Evolutionary conservation across 2,329 filamentous ascomycete species (phyloP).

Genomic region (Paraphoma chrysanthemicola): DNA sequence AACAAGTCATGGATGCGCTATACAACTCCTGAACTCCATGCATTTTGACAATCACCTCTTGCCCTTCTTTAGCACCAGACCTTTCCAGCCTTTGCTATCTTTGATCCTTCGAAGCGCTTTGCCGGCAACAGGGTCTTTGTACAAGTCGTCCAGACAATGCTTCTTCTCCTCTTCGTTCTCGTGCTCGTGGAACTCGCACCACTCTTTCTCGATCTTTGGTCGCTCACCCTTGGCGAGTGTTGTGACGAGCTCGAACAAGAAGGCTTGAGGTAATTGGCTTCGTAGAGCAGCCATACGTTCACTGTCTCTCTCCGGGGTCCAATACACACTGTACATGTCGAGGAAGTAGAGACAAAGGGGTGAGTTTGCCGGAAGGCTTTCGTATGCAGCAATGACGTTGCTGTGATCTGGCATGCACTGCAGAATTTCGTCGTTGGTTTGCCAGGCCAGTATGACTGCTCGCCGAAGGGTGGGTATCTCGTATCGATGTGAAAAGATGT

Average conservation of each 20-base stretch:
- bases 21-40: conserved; percentile 3
- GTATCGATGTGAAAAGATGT: conserved; percentile 43
- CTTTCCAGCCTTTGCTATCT: conserved; percentile 47
- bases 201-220: conserved; percentile 45
- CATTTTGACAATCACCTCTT: conserved; percentile 29
- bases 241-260: conserved; percentile 44
- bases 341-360: conserved; percentile 44
- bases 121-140: conserved; percentile 36
- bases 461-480: conserved; percentile 41
- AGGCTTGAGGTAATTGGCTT: conserved; percentile 43
- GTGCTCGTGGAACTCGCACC: conserved; percentile 47
- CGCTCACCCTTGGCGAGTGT: conserved; percentile 41
- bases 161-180: conserved; percentile 43
- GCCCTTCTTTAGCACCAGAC: conserved; percentile 45
- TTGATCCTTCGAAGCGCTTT: conserved; percentile 42
- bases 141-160: conserved; percentile 38
- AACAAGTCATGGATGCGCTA: background rate
- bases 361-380: conserved; percentile 36
- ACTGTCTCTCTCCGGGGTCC: conserved; percentile 44
- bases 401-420: conserved; percentile 47
- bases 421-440: conserved; percentile 45
- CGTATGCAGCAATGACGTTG: conserved; percentile 46
- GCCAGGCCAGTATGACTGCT: conserved; percentile 42
- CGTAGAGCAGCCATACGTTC: conserved; percentile 38
- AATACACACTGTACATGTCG: conserved; percentile 47